phyloP scores from a whole-genome alignment of 768 basidiomycete species.

The Strobilomyces dryophilus region DNA sequence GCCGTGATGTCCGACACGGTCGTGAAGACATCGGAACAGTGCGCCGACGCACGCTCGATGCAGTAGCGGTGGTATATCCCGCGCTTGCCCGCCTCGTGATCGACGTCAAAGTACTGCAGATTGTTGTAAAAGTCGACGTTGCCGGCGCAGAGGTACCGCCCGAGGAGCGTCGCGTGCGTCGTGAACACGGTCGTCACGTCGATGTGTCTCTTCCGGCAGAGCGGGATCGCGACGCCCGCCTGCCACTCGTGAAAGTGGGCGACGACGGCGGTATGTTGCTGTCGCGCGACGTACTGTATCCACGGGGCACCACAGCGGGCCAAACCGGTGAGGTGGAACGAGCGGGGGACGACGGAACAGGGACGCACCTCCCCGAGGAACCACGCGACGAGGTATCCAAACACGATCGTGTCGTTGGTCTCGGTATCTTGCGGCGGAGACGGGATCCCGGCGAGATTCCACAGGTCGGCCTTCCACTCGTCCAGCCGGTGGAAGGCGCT shows the following conservation, averaged over 20 bases:
- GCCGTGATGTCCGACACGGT: constrained; percentile 98
- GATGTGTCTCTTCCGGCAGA: constrained; percentile 94
- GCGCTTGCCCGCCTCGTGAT: constrained; percentile 98
- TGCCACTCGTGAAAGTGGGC: constrained; percentile 99
- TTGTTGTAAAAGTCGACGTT: constrained; percentile 99
- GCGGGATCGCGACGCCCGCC: constrained; percentile 90
- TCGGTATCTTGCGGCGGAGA: constrained; percentile 95
- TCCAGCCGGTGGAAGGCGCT: constrained; percentile 84
- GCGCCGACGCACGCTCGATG: constrained; percentile 91
- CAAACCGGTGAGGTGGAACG: constrained; percentile 2
- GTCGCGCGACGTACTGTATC: constrained; percentile 70
- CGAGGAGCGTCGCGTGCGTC: constrained; percentile 96
- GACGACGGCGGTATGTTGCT: constrained; percentile 81
- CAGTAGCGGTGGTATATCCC: constrained; percentile 99
- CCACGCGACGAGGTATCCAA: constrained; percentile 98
- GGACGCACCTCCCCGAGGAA: constrained; percentile 91
- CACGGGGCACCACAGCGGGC: background rate
- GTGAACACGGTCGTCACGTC: constrained; percentile 99
- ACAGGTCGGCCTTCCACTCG: constrained; percentile 98
- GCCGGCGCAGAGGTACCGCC: constrained; percentile 97
- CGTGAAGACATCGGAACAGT: constrained; percentile 97
- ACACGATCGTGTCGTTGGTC: constrained; percentile 96
- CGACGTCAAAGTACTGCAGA: constrained; percentile 98
- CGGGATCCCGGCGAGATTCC: constrained; percentile 98
- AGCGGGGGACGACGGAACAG: constrained; percentile 7